Evolutionary conservation across 805 yeast genomes (phyloP), one percentile per base, ranked within the genome.

Genomic region (Myxozyma mucilagina): DNA sequence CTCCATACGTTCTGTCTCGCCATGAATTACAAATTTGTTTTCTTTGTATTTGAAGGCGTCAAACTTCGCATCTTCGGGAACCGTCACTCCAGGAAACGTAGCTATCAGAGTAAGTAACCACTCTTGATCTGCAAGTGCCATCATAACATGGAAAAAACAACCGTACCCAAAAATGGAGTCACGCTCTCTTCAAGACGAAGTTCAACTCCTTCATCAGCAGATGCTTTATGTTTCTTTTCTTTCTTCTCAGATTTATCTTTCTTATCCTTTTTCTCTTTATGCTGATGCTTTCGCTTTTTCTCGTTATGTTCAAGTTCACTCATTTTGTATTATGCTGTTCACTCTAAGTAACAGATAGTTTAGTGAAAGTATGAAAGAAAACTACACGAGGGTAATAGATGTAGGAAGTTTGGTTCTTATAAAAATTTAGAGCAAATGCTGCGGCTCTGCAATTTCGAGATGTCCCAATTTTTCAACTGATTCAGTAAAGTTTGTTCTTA

Each of bases 1-100:
- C 67, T 85, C 91, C 59, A 92, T 76, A 31, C 82, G 80, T 4
- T 82, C 84, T 66, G 82, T 85, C 71, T 90, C 94, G 31, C 97
- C 97, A 70, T 89, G 96, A 48, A 90, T 71, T 16, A 85, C 71
- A 59, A 78, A 79, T n/a, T 78, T 77, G 11, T 67, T 60, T 24
- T 71, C 68, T 58, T 71, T 72, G 38, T 82, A 80, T 68, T 81
- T 79, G 74, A 82, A 89, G 41, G 90, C 75, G 47, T 86, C 84
- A 68, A 92, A 88, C 38, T 76, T 72, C 7, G 87, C 83, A 13
- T 81, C 78, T 7, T 75, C 73, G 41, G 93, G 86, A 1, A 86
- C 81, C 29, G 79, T 75, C 56, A 88, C 78, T 3, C 97, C 97
- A 69, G 88, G 88, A 77, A 91, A 87, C 70, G 89, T 52, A 5